Evolutionary conservation across 2,329 filamentous ascomycete genomes (phyloP), one percentile per base, ranked within the genome.

Genomic region (Fusarium aywerte): DNA sequence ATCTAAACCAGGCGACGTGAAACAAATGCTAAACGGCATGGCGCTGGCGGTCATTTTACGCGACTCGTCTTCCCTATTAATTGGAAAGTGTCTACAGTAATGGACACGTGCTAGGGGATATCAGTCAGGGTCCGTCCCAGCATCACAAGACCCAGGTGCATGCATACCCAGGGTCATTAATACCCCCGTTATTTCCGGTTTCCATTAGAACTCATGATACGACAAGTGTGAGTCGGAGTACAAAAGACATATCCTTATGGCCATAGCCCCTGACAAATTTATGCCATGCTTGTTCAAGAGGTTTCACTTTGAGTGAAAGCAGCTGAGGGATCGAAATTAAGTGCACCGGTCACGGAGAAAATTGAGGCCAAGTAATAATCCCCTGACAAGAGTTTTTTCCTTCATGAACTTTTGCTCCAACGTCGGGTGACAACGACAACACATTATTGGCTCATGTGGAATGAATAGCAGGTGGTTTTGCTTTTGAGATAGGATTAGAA

Each of bases 391-490:
- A 13, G 16, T 45, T 42, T 27, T n/a, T 52, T 4, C 23, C 21
- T 45, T 18, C 27, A 45, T 43, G 20, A 20, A 40, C 20, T 53
- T 38, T 16, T 53, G 15, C 9, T 35, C 2, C 18, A 45, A 25
- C 39, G 23, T 23, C 20, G 29, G 20, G 31, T 48, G 29, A 60
- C 29, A 21, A 42, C 16, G 29, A 60, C 29, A 21, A 42, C 16
- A n/a, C 3, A 21, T 8, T 18, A 31, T 31, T 45, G 27, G 39
- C 39, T 60, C 58, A 54, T 16, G 45, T 47, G 58, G 11, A 62
- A 56, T 20, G 4, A 33, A 49, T 35, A 43, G 31, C 59, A 62
- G 42, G 21, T 49, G 35, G 20, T 29, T 48, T 31, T 33, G 0
- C 25, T 55, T 61, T 43, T 27, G 2, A 33, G 12, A 7, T 11